phyloP scores from a whole-genome alignment of 1,284 basidiomycete species.

The Laetiporus sulphureus region DNA sequence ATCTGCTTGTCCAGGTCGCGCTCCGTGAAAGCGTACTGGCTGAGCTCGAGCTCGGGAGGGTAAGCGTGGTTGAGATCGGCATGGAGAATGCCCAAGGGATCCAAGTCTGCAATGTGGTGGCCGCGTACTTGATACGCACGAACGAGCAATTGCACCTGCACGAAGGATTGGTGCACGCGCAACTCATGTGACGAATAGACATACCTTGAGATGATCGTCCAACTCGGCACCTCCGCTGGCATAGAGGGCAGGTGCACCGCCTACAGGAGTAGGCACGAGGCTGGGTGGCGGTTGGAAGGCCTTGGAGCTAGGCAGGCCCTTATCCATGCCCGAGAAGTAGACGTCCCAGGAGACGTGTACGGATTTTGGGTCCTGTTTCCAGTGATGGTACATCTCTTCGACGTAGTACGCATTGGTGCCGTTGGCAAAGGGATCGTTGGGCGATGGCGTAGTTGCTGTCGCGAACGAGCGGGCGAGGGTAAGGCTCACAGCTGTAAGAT shows the following conservation, averaged over 20 bases:
- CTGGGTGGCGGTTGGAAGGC: constrained; percentile 85
- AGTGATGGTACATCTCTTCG: constrained; percentile 92
- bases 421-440: constrained; percentile 81
- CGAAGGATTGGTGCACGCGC: neutral
- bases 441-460: constrained; percentile 52
- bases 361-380: constrained; percentile 85
- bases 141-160: constrained; percentile 89
- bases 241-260: constrained; percentile 80
- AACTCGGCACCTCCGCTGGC: constrained; percentile 69
- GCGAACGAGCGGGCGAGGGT: constrained; percentile 34
- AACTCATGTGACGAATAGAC: neutral
- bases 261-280: constrained; percentile 61
- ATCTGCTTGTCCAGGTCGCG: constrained; percentile 93
- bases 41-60: constrained; percentile 87
- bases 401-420: constrained; percentile 94
- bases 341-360: constrained; percentile 95
- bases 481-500: constrained; percentile 1
- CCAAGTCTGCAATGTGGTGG: constrained; percentile 93
- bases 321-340: constrained; percentile 93
- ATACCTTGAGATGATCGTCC: constrained; percentile 92
- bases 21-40: constrained; percentile 93
- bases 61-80: constrained; percentile 74
- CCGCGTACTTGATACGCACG: constrained; percentile 99
- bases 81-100: constrained; percentile 90
- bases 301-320: constrained; percentile 76